phyloP scores from a whole-genome alignment of 306 rosid genomes.

The Geum urbanum region DNA sequence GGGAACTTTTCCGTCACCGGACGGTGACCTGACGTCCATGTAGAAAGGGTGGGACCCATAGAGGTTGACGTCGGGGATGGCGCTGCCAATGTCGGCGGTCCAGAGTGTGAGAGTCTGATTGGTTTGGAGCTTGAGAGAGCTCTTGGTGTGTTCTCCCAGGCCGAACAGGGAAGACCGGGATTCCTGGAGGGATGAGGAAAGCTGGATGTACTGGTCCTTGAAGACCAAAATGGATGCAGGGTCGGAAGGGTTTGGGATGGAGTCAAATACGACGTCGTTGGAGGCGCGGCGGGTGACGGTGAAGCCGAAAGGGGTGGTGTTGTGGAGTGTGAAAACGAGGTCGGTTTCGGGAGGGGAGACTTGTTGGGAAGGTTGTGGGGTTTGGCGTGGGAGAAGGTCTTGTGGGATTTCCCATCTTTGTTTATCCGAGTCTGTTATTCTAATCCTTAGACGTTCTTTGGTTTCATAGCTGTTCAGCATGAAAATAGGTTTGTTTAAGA shows the following conservation, averaged over 20 bases:
- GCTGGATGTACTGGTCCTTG: constrained; percentile 70
- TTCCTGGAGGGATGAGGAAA: constrained; percentile 60
- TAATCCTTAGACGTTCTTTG: constrained; percentile 48
- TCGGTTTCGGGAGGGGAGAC: constrained; percentile 28
- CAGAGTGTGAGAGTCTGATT: constrained; percentile 54
- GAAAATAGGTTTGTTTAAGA: not conserved
- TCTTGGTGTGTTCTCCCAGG: constrained; percentile 69
- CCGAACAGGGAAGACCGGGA: constrained; percentile 54
- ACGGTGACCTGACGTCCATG: constrained; percentile 56
- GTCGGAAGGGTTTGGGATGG: constrained; percentile 33
- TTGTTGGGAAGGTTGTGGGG: not conserved
- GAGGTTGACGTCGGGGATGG: constrained; percentile 47
- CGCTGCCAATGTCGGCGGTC: constrained; percentile 49
- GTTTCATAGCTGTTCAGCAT: constrained; percentile 44
- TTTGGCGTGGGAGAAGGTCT: constrained; percentile 42
- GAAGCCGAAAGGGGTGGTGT: constrained; percentile 73
- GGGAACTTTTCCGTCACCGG: constrained; percentile 38
- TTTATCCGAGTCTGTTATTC: constrained; percentile 43
- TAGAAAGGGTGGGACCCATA: constrained; percentile 90
- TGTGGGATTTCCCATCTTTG: constrained; percentile 77
- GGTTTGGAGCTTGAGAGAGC: constrained; percentile 52
- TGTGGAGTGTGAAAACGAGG: constrained; percentile 51
- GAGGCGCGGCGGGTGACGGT: constrained; percentile 55
- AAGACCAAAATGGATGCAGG: constrained; percentile 47
- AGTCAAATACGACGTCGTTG: constrained; percentile 47